phyloP scores from a whole-genome alignment of 2,329 filamentous ascomycete genomes.

The Domatiomyces globalis region DNA sequence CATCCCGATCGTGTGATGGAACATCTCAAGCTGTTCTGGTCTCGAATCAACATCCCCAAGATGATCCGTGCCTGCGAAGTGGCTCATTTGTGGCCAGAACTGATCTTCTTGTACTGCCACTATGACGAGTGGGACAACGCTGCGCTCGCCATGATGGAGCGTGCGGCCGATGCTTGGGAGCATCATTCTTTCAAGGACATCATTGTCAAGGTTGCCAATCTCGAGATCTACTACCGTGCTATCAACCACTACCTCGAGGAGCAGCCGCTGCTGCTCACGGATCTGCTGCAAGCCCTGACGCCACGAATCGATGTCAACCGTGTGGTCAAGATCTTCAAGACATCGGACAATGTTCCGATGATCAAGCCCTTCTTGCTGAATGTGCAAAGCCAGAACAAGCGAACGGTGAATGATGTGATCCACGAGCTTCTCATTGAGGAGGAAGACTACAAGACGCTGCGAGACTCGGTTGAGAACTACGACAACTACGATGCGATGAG shows the following conservation, averaged over 20 bases:
- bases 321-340: slow-evolving; percentile 98
- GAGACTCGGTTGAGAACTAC: slow-evolving; percentile 95
- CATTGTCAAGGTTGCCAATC: slow-evolving; percentile 88
- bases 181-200: slow-evolving; percentile 99
- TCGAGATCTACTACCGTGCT: slow-evolving; percentile 97
- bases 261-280: slow-evolving; percentile 89
- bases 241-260: slow-evolving; percentile 96
- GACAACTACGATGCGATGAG: slow-evolving; percentile 98
- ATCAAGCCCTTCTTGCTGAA: slow-evolving; percentile 98
- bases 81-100: slow-evolving; percentile 89
- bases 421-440: slow-evolving; percentile 97
- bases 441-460: slow-evolving; percentile 96
- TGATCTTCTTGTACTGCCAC: slow-evolving; percentile 96
- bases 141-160: slow-evolving; percentile 93
- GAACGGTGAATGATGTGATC: slow-evolving; percentile 92
- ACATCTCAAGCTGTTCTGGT: slow-evolving; percentile 97
- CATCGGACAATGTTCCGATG: slow-evolving; percentile 91
- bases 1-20: slow-evolving; percentile 95
- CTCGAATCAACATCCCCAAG: slow-evolving; percentile 93
- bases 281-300: slow-evolving; percentile 83
- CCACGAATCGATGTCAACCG: slow-evolving; percentile 92
- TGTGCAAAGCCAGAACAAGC: slow-evolving; percentile 95
- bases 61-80: slow-evolving; percentile 88
- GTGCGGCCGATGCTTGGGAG: slow-evolving; percentile 94
- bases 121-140: slow-evolving; percentile 98